phyloP scores from a whole-genome alignment of 129 eudicot species.

The Chrysanthemum seticuspe region DNA sequence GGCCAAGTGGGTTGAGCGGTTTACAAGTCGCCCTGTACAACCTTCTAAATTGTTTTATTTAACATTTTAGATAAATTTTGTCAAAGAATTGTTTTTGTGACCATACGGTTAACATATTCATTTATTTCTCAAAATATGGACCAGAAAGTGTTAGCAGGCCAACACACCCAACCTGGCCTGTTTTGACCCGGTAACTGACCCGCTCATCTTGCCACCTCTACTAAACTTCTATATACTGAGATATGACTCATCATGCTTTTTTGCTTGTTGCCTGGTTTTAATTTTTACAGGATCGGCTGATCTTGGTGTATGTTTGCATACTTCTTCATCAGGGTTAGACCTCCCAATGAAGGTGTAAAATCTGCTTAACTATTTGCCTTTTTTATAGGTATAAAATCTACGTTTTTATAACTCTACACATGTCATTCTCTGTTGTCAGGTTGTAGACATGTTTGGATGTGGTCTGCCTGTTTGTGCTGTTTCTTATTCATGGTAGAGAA shows the following conservation, averaged over 20 bases:
- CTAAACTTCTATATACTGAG: neutral
- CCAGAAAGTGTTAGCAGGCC: neutral
- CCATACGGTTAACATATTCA: neutral
- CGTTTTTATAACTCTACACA: neutral
- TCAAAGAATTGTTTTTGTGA: neutral
- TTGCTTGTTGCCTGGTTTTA: neutral
- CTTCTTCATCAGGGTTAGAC: slow-evolving; percentile 98
- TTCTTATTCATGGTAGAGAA: slow-evolving; percentile 87
- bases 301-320: slow-evolving; percentile 96
- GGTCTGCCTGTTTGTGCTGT: slow-evolving; percentile 96
- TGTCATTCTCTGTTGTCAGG: slow-evolving; percentile 37
- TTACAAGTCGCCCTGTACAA: neutral
- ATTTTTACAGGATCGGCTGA: slow-evolving; percentile 80
- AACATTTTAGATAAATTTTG: neutral
- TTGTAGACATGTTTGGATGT: slow-evolving; percentile 98
- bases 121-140: neutral
- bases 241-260: neutral
- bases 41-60: neutral
- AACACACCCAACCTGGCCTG: neutral
- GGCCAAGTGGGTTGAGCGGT: neutral
- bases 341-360: slow-evolving; percentile 87
- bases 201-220: neutral
- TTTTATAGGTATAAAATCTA: neutral
- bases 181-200: no score
- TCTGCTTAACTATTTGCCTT: neutral